Percentiles rank a stretch among this genome's conserved stretches.
Evolutionary conservation across 805 yeast species (phyloP).

Genomic region (Starmerella scarabaei): DNA sequence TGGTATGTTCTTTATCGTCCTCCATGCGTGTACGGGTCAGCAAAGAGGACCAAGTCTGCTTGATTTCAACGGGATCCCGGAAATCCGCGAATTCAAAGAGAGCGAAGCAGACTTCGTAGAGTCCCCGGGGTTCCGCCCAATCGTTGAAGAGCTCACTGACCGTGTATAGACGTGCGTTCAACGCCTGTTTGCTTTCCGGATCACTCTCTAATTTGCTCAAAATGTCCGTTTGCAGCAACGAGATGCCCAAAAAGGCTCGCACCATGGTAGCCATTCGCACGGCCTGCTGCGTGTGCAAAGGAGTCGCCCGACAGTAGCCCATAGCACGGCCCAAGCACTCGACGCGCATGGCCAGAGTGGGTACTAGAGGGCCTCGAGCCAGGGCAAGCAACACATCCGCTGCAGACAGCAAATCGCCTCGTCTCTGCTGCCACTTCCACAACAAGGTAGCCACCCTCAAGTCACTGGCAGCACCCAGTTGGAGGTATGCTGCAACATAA

Average conservation of each 20-base stretch:
- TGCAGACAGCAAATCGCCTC: slow-evolving; percentile 68
- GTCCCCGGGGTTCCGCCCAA: slow-evolving; percentile 77
- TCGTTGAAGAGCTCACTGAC: slow-evolving; percentile 73
- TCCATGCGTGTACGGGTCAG: slow-evolving; percentile 38
- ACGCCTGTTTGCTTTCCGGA: slow-evolving; percentile 36
- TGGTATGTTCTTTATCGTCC: slow-evolving; percentile 22
- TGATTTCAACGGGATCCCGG: slow-evolving; percentile 69
- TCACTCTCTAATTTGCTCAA: slow-evolving; percentile 27
- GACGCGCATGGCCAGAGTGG: slow-evolving; percentile 59
- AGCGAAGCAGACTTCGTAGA: slow-evolving; percentile 64
- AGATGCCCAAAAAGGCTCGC: slow-evolving; percentile 72
- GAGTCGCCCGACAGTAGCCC: slow-evolving; percentile 79
- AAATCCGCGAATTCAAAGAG: slow-evolving; percentile 77
- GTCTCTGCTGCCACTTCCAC: slow-evolving; percentile 80
- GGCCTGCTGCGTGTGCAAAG: slow-evolving; percentile 63
- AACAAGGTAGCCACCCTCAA: slow-evolving; percentile 66
- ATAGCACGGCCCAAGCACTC: slow-evolving; percentile 84
- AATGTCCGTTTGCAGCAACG: slow-evolving; percentile 68
- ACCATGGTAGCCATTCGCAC: slow-evolving; percentile 54
- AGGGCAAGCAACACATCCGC: slow-evolving; percentile 65
- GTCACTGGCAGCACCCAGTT: slow-evolving; percentile 36
- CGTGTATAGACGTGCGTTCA: slow-evolving; percentile 53
- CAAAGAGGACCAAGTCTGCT: slow-evolving; percentile 65
- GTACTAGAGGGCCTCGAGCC: slow-evolving; percentile 56
- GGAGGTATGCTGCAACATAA: slow-evolving; percentile 62